Evolutionary conservation across 23 red algal genomes (phyloP), one percentile per base, ranked within the genome.

Genomic region (Gracilaria domingensis): DNA sequence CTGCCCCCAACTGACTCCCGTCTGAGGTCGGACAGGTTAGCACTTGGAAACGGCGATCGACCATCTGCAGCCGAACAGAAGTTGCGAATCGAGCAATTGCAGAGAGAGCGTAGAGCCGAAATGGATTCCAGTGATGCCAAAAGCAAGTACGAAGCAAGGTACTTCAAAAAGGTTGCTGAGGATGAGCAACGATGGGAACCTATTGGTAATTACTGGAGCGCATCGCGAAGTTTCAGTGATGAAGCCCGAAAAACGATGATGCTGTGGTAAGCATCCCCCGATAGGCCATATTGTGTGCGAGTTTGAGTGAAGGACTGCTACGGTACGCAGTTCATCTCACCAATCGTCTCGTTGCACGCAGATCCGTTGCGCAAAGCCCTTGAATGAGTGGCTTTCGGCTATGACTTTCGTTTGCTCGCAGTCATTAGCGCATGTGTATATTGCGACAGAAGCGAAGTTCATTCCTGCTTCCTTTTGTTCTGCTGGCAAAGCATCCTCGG

Each of bases 1-100:
- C 67, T 95, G 24, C 93, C 92, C 25, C 95, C 95, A 1, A 94
- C 90, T 51, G 96, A 98, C 66, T 95, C 96, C 35, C 92, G 96
- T 16, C 40, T 93, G 7, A 89, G 96, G 49, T 92, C 96, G 17
- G 96, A 98, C 75, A 88, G 92, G 44, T 73, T 82, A 18, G 85
- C 91, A 1, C 90, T 98, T 24, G 86, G 93, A 12, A 75, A 66
- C 48, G 96, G 90, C 26, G 89, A 98, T 70, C 77, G 86, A 54
- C 58, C 77, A 4, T 51, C 56, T 33, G 92, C 96, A 12, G 83
- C 92, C 12, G 91, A 78, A 61, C 87, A 95, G 18, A 98, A 98
- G 82, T 42, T 93, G 30, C 85, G 92, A 1, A 61, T 98, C 47
- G 96, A 98, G 82, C 92, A 95, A 50, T 77, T 92, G 51, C 96